A percentile compares a stretch with the other conserved stretches of the same genome.
Evolutionary conservation across 2,329 filamentous ascomycete species (phyloP).

Genomic region (Exophiala mesophila): DNA sequence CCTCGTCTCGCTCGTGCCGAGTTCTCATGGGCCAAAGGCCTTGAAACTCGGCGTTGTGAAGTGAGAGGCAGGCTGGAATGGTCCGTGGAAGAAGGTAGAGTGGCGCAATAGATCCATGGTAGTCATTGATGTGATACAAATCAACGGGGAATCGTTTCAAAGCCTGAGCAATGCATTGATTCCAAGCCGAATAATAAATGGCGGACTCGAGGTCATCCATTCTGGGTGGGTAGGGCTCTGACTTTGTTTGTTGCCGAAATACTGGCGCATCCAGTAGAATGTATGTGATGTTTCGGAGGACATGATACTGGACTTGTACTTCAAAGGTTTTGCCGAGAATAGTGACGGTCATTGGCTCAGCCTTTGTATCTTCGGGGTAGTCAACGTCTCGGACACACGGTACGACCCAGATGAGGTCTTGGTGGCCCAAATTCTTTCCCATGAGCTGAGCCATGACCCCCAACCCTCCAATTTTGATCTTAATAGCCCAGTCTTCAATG

Average conservation of each 20-base stretch:
- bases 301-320: constrained; percentile 60
- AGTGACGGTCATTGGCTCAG: constrained; percentile 58
- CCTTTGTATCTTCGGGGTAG: constrained; percentile 56
- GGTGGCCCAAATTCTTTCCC: constrained; percentile 60
- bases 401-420: constrained; percentile 63
- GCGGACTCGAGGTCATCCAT: constrained; percentile 67
- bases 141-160: constrained; percentile 59
- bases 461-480: constrained; percentile 66
- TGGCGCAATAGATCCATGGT: constrained; percentile 59
- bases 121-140: constrained; percentile 64
- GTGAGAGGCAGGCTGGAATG: constrained; percentile 58
- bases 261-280: constrained; percentile 63
- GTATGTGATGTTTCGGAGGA: constrained; percentile 61
- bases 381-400: constrained; percentile 60
- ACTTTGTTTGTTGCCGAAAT: constrained; percentile 59
- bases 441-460: constrained; percentile 68
- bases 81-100: constrained; percentile 60
- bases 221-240: constrained; percentile 60
- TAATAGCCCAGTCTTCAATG: constrained; percentile 65
- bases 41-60: constrained; percentile 67
- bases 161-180: constrained; percentile 62
- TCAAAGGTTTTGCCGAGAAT: constrained; percentile 58
- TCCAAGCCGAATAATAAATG: constrained; percentile 67
- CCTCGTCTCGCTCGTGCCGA: constrained; percentile 56
- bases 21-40: constrained; percentile 64